Conservation (phyloP, 768 basidiomycete genomes). For the Phaeotremella skinneri region DNA sequence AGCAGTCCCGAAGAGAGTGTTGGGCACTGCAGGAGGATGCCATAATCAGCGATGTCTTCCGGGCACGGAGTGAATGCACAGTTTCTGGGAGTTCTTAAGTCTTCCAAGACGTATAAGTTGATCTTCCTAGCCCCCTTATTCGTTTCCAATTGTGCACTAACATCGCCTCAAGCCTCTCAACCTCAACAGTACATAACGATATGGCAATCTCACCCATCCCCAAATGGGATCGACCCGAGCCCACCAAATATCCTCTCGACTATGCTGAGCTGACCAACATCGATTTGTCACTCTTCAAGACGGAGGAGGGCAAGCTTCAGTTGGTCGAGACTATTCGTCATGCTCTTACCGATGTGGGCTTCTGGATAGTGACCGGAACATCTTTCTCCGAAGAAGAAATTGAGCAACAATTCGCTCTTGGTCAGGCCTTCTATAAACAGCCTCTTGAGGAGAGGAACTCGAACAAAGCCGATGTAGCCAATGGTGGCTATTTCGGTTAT, state of each 20-base stretch:
- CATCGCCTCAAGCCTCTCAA: too few relatives aligned
- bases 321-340: slow-evolving; percentile 33
- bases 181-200: background rate
- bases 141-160: too few relatives aligned
- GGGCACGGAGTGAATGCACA: too few relatives aligned
- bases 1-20: too few relatives aligned
- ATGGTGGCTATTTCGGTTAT: slow-evolving; percentile 53
- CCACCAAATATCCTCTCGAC: slow-evolving; percentile 45
- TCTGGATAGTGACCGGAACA: slow-evolving; percentile 50
- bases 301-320: slow-evolving; percentile 27
- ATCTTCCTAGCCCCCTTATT: too few relatives aligned
- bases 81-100: too few relatives aligned
- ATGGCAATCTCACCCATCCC: slow-evolving; percentile 29
- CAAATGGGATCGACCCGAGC: slow-evolving; percentile 25
- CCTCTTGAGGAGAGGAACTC: slow-evolving; percentile 53
- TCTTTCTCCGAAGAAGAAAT: slow-evolving; percentile 54
- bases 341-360: slow-evolving; percentile 26
- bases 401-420: slow-evolving; percentile 52
- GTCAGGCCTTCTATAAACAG: slow-evolving; percentile 52
- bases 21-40: too few relatives aligned
- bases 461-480: slow-evolving; percentile 48
- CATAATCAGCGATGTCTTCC: too few relatives aligned
- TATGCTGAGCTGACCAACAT: slow-evolving; percentile 48
- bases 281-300: slow-evolving; percentile 31
- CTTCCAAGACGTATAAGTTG: too few relatives aligned